Conservation (phyloP, 768 basidiomycete genomes). For the Tephrocybe sp. region DNA sequence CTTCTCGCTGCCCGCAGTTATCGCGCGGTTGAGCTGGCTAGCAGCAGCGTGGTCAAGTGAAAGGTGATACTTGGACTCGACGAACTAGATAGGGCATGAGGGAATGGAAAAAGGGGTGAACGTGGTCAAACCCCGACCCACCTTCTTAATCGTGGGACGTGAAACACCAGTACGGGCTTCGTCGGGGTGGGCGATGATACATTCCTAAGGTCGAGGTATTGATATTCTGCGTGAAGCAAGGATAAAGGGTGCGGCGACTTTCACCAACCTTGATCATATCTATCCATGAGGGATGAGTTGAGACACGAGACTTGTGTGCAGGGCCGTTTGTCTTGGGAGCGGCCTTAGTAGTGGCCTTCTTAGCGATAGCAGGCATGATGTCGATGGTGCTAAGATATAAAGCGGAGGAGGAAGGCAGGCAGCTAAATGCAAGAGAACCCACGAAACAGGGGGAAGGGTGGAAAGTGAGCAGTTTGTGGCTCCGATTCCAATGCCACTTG, state of each 20-base stretch:
- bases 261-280: conserved; percentile 75
- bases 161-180: conserved; percentile 77
- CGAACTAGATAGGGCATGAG: conserved; percentile 47
- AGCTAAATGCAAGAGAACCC: conserved; percentile 8
- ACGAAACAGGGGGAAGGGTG: conserved; percentile 19
- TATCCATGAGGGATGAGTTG: conserved; percentile 64
- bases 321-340: conserved; percentile 31
- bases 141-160: conserved; percentile 80
- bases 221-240: conserved; percentile 13
- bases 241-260: background rate
- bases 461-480: conserved; percentile 22
- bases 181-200: conserved; percentile 67
- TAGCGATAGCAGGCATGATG: conserved; percentile 26
- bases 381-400: background rate
- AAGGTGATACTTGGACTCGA: conserved; percentile 80
- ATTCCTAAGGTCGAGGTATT: conserved; percentile 46
- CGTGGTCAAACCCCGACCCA: conserved; percentile 24
- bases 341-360: conserved; percentile 39
- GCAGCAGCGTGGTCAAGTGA: conserved; percentile 70
- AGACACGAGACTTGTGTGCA: conserved; percentile 33
- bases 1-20: conserved; percentile 51
- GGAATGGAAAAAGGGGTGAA: conserved; percentile 12
- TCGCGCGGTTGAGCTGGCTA: conserved; percentile 80
- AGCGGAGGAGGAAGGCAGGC: conserved; percentile 2
- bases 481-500: conserved; percentile 20